Base-by-base conservation (phyloP, 2,329 filamentous ascomycete species). In the Aspergillus pseudoglaucus region DNA sequence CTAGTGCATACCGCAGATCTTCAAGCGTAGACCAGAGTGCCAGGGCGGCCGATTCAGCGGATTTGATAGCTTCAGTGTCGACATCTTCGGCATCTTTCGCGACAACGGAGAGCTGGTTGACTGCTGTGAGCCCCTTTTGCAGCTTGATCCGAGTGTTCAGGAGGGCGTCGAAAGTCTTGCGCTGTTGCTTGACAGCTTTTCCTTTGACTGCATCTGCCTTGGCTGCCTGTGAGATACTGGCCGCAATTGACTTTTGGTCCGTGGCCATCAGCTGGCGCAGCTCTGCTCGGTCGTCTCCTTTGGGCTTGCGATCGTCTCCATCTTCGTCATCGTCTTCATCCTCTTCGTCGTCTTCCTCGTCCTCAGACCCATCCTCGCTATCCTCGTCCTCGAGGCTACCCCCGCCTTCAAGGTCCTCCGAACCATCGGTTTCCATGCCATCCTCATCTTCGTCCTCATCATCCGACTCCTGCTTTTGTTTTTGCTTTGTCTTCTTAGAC, bases 61-160 rank as follows among this genome's bases (percentile, higher is more conserved):
- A 87, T 78, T 81, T 72, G 76, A 95, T 60, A 69, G 83, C 64
- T 37, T 72, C 62, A 2, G 53, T 61, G 48, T 65, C 57, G 33
- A 54, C 59, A 3, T 68, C 64, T 4, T 60, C 63, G 4, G 61
- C 57, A 2, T 75, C 68, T 12, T 62, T 58, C 7, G 67, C 67
- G 1, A 77, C 56, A 1, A 73, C 63, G 14, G 77, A 67, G 37
- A 94, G 75, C 1, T 89, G 85, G 66, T 96, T 96, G 22, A 85
- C 81, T 0, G 87, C 84, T 14, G 93, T 80, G 12, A 98, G 72
- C 1, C 88, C 89, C 67, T 96, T 97, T 67, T 98, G 94, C 15
- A 98, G 73, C 51, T 91, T 87, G 62, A 98, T 96, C 17, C 93
- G 84, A 12, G 90, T 80, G 69, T 95, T 95, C 27, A 98, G 78